Evolutionary conservation across 257 asterid genomes (phyloP), one percentile per base, ranked within the genome.

Genomic region (Linaria vulgaris): DNA sequence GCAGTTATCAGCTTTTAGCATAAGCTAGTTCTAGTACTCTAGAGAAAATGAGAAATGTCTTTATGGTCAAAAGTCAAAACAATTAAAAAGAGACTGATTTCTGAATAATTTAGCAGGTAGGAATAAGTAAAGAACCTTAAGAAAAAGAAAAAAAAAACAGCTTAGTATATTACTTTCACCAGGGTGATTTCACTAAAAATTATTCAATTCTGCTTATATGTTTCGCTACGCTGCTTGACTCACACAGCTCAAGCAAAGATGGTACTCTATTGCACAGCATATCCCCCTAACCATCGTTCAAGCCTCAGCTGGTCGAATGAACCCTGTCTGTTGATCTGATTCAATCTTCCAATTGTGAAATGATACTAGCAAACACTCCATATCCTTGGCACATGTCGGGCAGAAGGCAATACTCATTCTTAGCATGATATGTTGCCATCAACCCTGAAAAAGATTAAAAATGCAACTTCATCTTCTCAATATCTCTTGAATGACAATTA

Each of bases 351-450:
- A 92, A 66, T 84, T 86, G 97, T 0, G 91, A 67, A 27, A 92
- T 79, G 72, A 92, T 69, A 53, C 95, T 82, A 59, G 75, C 85
- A 61, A 92, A 92, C 68, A 92, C 95, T 11, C 78, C 70, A 68
- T 86, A 89, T 56, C 99, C 99, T 67, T 89, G 95, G 84, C 87
- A 80, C 95, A 92, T 89, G 74, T 92, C 99, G 1, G 97, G 74
- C 12, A 92, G 82, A 59, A 89, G 95, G 83, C 99, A 92, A 56
- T 88, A 88, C 83, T 92, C 98, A 48, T 92, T 92, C 79, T 82
- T 87, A 19, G 97, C 97, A 80, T 92, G 98, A 80, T 89, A 92
- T 21, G 98, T 92, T 5, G 95, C 94, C 98, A 92, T 87, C 63
- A 92, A 72, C 53, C 98, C 98, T 92, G 95, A 27, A 27, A 43